phyloP scores from a whole-genome alignment of 2,329 filamentous ascomycete genomes.

The Diaporthe destruens region DNA sequence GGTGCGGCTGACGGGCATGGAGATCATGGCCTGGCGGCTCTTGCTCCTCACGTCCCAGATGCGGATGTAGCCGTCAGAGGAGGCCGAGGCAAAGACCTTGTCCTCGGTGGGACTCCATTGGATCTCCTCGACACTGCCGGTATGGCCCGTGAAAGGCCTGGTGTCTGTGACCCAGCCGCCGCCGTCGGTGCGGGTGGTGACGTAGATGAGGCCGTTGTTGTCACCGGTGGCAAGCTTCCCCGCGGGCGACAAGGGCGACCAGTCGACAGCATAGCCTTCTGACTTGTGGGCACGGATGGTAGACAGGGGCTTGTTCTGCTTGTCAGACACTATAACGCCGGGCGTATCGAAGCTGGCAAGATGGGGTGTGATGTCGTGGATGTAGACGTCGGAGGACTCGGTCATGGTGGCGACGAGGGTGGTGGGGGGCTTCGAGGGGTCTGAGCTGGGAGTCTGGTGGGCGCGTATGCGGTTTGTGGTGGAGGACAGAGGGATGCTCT shows the following conservation, averaged over 20 bases:
- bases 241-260: conserved; percentile 84
- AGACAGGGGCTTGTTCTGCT: conserved; percentile 88
- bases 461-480: conserved; percentile 95
- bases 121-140: conserved; percentile 89
- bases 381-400: conserved; percentile 87
- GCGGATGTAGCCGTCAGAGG: conserved; percentile 93
- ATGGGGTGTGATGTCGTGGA: conserved; percentile 94
- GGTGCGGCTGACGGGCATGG: conserved; percentile 82
- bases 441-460: conserved; percentile 81
- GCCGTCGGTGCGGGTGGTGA: conserved; percentile 86
- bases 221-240: conserved; percentile 94
- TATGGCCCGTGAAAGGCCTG: conserved; percentile 85
- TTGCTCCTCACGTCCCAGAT: conserved; percentile 97
- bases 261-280: conserved; percentile 97
- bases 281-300: conserved; percentile 92
- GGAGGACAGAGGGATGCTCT: conserved; percentile 84
- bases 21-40: conserved; percentile 87
- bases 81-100: conserved; percentile 94
- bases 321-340: conserved; percentile 81
- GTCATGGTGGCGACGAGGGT: conserved; percentile 94
- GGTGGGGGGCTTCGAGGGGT: conserved; percentile 78
- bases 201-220: conserved; percentile 89
- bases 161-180: conserved; percentile 92
- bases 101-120: conserved; percentile 96
- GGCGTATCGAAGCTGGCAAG: conserved; percentile 91